phyloP scores from a whole-genome alignment of 441 rosid species.

The Gossypium gossypioides region DNA sequence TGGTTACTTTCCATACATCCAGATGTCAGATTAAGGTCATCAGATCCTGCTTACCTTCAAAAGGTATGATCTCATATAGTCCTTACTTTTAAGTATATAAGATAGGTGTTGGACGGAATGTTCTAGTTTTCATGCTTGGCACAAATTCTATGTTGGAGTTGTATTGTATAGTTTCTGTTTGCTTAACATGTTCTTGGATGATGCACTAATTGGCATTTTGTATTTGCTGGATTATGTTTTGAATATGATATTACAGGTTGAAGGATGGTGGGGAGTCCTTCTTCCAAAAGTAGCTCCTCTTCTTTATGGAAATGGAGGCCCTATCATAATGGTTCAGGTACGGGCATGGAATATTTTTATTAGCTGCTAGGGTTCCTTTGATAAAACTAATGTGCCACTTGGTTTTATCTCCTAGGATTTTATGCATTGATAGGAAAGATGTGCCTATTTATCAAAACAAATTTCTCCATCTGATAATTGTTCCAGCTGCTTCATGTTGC shows the following conservation, averaged over 20 bases:
- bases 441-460: background rate
- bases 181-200: background rate
- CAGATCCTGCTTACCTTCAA: constrained; percentile 63
- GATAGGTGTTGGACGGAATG: background rate
- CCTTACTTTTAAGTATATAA: background rate
- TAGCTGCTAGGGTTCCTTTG: background rate
- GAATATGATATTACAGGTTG: constrained; percentile 43
- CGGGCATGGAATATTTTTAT: background rate
- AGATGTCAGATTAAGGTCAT: constrained; percentile 55
- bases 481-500: background rate
- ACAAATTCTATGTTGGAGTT: background rate
- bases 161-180: background rate
- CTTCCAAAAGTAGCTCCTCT: constrained; percentile 61
- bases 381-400: background rate
- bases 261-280: constrained; percentile 73
- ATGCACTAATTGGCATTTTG: background rate
- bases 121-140: background rate
- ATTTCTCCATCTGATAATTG: background rate
- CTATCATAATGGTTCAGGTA: constrained; percentile 93
- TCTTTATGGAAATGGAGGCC: constrained; percentile 77
- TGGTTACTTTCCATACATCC: constrained; percentile 79
- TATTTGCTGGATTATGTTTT: constrained; percentile 12
- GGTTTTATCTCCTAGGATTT: background rate
- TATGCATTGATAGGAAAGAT: background rate
- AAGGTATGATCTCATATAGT: constrained; percentile 34